phyloP scores from a whole-genome alignment of 2,329 filamentous ascomycete genomes.

The Colletotrichum coccodes region DNA sequence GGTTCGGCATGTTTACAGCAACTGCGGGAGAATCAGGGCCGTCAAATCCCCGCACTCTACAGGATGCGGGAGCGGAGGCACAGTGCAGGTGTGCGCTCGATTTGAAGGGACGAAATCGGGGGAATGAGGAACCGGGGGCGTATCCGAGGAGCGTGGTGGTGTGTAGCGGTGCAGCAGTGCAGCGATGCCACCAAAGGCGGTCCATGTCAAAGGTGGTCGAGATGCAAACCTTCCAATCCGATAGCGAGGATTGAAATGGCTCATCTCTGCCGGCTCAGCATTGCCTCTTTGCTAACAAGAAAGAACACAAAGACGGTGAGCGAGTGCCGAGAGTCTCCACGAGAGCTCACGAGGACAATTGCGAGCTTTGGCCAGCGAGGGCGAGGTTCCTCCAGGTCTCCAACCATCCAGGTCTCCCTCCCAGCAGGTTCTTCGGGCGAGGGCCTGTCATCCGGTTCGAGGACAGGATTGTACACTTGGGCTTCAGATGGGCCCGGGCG shows the following conservation, averaged over 20 bases:
- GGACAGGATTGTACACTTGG: not conserved
- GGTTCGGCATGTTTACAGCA: constrained; percentile 7
- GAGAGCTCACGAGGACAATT: constrained; percentile 31
- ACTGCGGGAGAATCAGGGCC: constrained; percentile 32
- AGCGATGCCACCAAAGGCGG: constrained; percentile 6
- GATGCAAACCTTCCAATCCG: constrained; percentile 18
- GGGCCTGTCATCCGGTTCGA: not conserved
- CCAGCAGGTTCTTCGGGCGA: not conserved
- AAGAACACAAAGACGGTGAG: constrained; percentile 30
- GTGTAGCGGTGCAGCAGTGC: constrained; percentile 22
- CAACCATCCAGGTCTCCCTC: constrained; percentile 14
- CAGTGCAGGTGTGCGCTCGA: constrained; percentile 15
- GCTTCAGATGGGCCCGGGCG: constrained; percentile 28
- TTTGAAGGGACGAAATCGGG: constrained; percentile 21
- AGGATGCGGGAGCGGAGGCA: constrained; percentile 32
- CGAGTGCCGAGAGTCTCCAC: constrained; percentile 29
- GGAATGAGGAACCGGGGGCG: constrained; percentile 18
- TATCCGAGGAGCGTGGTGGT: constrained; percentile 16
- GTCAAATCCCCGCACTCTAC: constrained; percentile 32
- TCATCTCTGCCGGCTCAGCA: constrained; percentile 23
- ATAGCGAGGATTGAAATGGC: constrained; percentile 18
- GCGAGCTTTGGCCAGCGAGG: constrained; percentile 13
- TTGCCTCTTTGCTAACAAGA: constrained; percentile 9
- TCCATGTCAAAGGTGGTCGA: not conserved
- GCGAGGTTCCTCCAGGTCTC: constrained; percentile 13